phyloP scores from a whole-genome alignment of 495 filamentous ascomycete genomes.

The Hypoxylon intermedium region DNA sequence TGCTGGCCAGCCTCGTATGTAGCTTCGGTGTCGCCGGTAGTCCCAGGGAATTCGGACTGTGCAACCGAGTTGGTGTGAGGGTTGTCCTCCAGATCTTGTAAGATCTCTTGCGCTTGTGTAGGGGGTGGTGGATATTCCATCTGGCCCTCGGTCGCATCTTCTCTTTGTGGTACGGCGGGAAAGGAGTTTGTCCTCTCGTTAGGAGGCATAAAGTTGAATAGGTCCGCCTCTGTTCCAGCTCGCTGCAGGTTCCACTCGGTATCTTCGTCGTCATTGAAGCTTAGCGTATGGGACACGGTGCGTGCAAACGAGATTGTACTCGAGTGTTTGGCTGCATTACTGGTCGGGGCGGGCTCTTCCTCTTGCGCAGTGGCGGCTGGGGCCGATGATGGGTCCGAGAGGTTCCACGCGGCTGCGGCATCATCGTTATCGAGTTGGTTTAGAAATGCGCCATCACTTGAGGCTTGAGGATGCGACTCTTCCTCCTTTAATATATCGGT shows the following conservation, averaged over 20 bases:
- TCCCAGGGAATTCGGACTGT: conserved; percentile 13
- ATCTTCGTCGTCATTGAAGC: conserved; percentile 63
- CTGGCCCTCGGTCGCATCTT: conserved; percentile 35
- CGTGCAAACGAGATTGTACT: conserved; percentile 62
- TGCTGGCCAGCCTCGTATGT: conserved; percentile 32
- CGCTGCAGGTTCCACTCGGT: conserved; percentile 58
- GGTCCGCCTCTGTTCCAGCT: conserved; percentile 58
- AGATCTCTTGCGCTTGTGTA: conserved; percentile 53
- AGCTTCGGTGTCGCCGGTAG: not conserved
- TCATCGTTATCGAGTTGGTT: conserved; percentile 39
- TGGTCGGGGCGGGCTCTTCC: conserved; percentile 35
- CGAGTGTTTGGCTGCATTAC: conserved; percentile 51
- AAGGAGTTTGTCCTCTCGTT: conserved; percentile 69
- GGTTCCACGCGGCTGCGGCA: conserved; percentile 39
- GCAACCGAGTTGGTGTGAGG: conserved; percentile 21
- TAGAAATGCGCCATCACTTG: conserved; percentile 38
- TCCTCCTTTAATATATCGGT: conserved; percentile 46
- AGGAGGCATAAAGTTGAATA: conserved; percentile 62
- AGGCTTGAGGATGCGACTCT: conserved; percentile 18
- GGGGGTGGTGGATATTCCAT: conserved; percentile 42
- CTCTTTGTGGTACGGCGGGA: conserved; percentile 58
- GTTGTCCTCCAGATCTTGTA: conserved; percentile 49
- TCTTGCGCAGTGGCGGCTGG: conserved; percentile 24
- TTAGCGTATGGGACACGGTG: conserved; percentile 59
- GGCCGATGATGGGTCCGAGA: conserved; percentile 12